Base-by-base conservation (phyloP, 2,329 filamentous ascomycete genomes). In the Chrysoporthe cubensis region DNA sequence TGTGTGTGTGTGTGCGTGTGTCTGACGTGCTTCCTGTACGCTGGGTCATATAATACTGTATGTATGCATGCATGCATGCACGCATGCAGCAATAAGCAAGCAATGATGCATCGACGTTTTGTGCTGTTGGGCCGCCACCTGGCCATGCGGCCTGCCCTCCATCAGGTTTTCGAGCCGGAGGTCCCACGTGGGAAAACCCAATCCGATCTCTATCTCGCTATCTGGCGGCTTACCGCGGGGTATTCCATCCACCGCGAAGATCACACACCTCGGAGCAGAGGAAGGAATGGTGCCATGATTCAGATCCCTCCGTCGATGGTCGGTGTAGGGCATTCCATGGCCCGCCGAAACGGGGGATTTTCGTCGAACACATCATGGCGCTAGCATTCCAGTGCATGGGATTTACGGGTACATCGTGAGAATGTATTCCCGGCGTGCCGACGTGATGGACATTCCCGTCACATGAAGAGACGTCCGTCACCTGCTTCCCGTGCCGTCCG, bases 11-110 rank as follows among this genome's bases (percentile, higher is more conserved):
- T 54, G 26, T 54, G 50, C 37, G 37, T 40, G 37, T 40, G 4
- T 40, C 58, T 44, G 58, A 60, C 58, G 58, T 60, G 58, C 58
- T 60, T 16, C 34, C n/a, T 59, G 57, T 44, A 43, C n/a, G n/a
- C 40, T 60, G 57, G 18, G 18, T 42, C 21, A 60, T 44, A 40
- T 44, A 26, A 2, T 18, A 21, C 21, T 52, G 9, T 52, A 13
- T 52, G n/a, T 4, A 26, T 52, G 48, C 48, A 32, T 32, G 21
- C 21, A 52, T 52, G 44, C 44, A 48, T 52, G 48, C 48, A 52
- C 40, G 57, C 40, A 59, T n/a, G 37, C 37, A 59, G 57, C 57
- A 42, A 1, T 11, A 52, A 32, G 57, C 57, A 59, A 26, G 57
- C 40, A 42, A 32, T 60, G 40, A 8, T 58, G 54, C 34, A 42